Conservation (phyloP, 2,329 filamentous ascomycete species). For the Hypoxylon sp. region DNA sequence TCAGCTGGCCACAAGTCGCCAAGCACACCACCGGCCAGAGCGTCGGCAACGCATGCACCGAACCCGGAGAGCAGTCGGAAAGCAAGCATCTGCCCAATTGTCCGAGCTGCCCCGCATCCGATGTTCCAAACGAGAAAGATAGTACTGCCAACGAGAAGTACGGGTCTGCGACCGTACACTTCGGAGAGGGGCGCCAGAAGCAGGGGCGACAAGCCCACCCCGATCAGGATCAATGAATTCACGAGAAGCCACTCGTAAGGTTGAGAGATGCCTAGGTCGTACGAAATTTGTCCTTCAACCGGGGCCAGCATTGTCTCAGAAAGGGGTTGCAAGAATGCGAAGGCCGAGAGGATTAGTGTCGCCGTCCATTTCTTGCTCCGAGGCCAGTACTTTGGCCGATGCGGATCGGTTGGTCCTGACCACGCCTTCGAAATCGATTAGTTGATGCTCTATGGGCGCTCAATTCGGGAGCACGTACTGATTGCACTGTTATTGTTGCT, state of each 20-base stretch:
- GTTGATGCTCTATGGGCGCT: not conserved
- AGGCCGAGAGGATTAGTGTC: conserved; percentile 32
- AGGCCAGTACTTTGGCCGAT: conserved; percentile 21
- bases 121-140: conserved; percentile 38
- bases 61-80: conserved; percentile 37
- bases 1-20: conserved; percentile 69
- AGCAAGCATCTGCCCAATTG: conserved; percentile 21
- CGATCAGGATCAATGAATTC: conserved; percentile 33
- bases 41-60: conserved; percentile 30
- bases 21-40: conserved; percentile 31
- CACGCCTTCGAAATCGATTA: conserved; percentile 2
- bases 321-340: conserved; percentile 34
- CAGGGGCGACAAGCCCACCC: conserved; percentile 50
- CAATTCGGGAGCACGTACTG: not conserved
- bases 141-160: conserved; percentile 21
- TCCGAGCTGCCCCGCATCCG: conserved; percentile 33
- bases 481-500: not conserved
- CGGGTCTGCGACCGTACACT: conserved; percentile 56
- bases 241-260: conserved; percentile 28
- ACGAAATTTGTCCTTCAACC: conserved; percentile 12
- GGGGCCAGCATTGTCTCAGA: conserved; percentile 36
- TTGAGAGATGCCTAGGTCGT: conserved; percentile 18
- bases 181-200: conserved; percentile 64
- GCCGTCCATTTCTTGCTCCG: conserved; percentile 31
- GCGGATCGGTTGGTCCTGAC: conserved; percentile 2